Conservation (phyloP, 352 stramenopile genomes). For the Pythium dissotocum region DNA sequence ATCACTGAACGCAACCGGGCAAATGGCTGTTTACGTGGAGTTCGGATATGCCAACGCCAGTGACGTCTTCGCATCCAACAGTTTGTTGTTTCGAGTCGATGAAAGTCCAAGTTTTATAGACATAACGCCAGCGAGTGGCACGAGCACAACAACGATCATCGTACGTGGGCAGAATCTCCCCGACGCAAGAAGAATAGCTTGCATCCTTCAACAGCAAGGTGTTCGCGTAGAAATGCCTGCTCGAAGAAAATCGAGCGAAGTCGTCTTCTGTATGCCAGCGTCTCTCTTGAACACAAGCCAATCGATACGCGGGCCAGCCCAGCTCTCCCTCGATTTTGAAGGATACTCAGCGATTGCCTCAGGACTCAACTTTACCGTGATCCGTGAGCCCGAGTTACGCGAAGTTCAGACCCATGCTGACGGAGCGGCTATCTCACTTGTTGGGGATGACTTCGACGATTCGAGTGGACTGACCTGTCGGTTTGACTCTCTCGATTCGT, state of each 20-base stretch:
- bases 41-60: background rate
- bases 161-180: conserved; percentile 22
- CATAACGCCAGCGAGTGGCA: conserved; percentile 7
- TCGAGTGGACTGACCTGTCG: conserved; percentile 37
- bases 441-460: conserved; percentile 46
- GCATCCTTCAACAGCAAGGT: conserved; percentile 1
- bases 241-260: conserved; percentile 20
- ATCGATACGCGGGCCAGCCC: background rate
- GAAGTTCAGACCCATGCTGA: background rate
- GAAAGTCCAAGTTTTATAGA: conserved; percentile 6
- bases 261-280: conserved; percentile 12
- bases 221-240: conserved; percentile 8
- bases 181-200: background rate
- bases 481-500: conserved; percentile 32
- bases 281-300: background rate
- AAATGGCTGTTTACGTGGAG: conserved; percentile 3
- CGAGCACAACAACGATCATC: conserved; percentile 4
- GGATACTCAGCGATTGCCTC: background rate
- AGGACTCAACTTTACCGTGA: conserved; percentile 10
- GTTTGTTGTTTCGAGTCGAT: conserved; percentile 1
- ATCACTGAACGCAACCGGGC: background rate
- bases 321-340: background rate
- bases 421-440: conserved; percentile 23
- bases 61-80: conserved; percentile 5
- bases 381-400: conserved; percentile 17